phyloP scores from a whole-genome alignment of 805 yeast species.

The Schizosaccharomyces japonicus region DNA sequence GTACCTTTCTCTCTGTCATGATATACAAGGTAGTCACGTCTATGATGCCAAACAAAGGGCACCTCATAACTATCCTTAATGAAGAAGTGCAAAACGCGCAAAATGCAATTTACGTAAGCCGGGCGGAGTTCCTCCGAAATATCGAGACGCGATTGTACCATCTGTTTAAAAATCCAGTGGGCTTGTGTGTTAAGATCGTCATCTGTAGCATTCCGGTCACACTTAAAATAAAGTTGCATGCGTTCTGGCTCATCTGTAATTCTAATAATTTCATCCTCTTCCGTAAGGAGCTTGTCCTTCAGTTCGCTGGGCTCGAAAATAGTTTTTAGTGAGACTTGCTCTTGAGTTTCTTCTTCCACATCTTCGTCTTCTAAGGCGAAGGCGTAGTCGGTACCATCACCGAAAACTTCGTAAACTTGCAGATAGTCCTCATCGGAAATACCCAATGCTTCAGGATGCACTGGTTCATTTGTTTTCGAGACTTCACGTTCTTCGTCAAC shows the following conservation, averaged over 20 bases:
- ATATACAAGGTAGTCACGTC: constrained; percentile 62
- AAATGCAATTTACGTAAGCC: constrained; percentile 40
- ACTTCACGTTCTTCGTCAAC: constrained; percentile 7
- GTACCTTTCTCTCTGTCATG: constrained; percentile 9
- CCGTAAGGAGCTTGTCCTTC: constrained; percentile 73
- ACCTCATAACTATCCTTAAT: constrained; percentile 66
- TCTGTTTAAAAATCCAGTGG: constrained; percentile 40
- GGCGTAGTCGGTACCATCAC: constrained; percentile 89
- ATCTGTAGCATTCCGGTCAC: background rate
- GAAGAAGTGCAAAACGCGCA: constrained; percentile 44
- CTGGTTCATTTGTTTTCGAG: background rate
- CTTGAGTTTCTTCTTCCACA: constrained; percentile 17
- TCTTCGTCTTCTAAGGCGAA: constrained; percentile 66
- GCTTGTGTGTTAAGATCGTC: constrained; percentile 32
- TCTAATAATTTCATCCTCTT: constrained; percentile 70
- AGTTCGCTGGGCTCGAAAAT: constrained; percentile 88
- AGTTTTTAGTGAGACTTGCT: constrained; percentile 42
- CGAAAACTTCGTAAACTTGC: constrained; percentile 83
- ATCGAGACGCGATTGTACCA: background rate
- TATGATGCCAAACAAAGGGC: constrained; percentile 84
- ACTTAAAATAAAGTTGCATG: constrained; percentile 37
- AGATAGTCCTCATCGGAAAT: constrained; percentile 75
- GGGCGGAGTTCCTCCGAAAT: constrained; percentile 19
- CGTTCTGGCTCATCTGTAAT: constrained; percentile 80
- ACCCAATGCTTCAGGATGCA: constrained; percentile 18